Evolutionary conservation across 2,329 filamentous ascomycete species (phyloP).

Genomic region (Penicillium psychrosexuale): DNA sequence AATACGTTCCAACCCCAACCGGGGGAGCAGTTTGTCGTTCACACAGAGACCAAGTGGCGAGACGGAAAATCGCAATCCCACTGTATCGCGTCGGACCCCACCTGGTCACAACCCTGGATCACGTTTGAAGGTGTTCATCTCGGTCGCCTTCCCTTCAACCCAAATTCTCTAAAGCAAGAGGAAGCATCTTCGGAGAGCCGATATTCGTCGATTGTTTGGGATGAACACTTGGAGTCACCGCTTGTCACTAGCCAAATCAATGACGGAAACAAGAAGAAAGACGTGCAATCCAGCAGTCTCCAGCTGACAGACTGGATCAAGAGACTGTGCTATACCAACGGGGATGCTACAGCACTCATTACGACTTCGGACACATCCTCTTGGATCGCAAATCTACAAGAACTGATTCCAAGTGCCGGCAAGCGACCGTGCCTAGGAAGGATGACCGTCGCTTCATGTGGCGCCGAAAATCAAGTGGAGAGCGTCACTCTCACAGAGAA

Average conservation of each 20-base stretch:
- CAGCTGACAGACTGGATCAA: constrained; percentile 16
- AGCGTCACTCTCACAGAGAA: neutral
- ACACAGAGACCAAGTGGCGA: constrained; percentile 15
- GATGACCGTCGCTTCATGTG: constrained; percentile 9
- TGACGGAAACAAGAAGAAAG: neutral
- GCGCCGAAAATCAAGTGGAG: neutral
- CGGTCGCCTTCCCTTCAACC: constrained; percentile 18
- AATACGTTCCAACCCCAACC: constrained; percentile 11
- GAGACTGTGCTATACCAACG: constrained; percentile 17
- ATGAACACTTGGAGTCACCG: constrained; percentile 17
- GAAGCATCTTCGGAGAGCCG: constrained; percentile 1
- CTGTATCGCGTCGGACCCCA: constrained; percentile 17
- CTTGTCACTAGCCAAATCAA: constrained; percentile 1
- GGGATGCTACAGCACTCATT: constrained; percentile 10
- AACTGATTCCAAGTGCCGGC: neutral
- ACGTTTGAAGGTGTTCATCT: constrained; percentile 21
- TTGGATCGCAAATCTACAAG: constrained; percentile 7
- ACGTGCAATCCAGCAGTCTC: constrained; percentile 6
- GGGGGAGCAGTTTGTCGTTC: constrained; percentile 19
- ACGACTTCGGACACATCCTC: constrained; percentile 1
- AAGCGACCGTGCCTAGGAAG: constrained; percentile 13
- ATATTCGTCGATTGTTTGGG: constrained; percentile 17
- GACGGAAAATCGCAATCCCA: constrained; percentile 15
- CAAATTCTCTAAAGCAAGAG: constrained; percentile 11
- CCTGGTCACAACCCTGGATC: constrained; percentile 17